These are phyloP conservation scores for Aspergillus pseudotamarii DNA, from an alignment of 2,329 filamentous ascomycete species.

Conservation along the genomic window DNA sequence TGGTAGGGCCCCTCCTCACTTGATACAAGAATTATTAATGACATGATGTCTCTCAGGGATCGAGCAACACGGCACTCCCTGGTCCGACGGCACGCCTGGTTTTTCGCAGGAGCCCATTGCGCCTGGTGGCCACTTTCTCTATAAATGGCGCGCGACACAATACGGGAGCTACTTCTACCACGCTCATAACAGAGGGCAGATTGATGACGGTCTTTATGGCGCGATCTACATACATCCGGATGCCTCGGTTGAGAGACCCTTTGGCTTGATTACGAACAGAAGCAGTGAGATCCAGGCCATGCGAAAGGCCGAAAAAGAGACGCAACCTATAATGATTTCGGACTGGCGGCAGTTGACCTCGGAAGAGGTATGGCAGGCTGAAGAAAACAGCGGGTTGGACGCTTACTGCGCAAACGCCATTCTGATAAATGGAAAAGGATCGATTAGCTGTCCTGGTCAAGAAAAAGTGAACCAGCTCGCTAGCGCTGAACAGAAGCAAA, in stretches of 20 bases:
- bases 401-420: constrained; percentile 62
- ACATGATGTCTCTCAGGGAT: constrained; percentile 33
- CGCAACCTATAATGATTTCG: constrained; percentile 53
- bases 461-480: constrained; percentile 46
- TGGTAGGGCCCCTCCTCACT: constrained; percentile 21
- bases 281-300: constrained; percentile 46
- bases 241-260: constrained; percentile 47
- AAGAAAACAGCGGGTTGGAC: constrained; percentile 34
- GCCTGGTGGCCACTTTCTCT: constrained; percentile 52
- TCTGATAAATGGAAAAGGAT: constrained; percentile 62
- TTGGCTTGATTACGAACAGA: constrained; percentile 50
- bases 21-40: neutral
- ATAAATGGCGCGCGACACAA: constrained; percentile 57
- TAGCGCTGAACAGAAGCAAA: constrained; percentile 15
- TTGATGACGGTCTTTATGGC: constrained; percentile 63
- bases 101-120: constrained; percentile 56
- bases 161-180: constrained; percentile 65
- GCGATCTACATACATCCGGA: constrained; percentile 53
- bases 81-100: constrained; percentile 62
- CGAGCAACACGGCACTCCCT: constrained; percentile 54
- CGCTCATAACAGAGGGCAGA: constrained; percentile 56
- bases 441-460: constrained; percentile 53
- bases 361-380: constrained; percentile 37
- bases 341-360: constrained; percentile 61
- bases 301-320: constrained; percentile 49